Conservation (phyloP, 805 yeast species). For the Nakazawaea wyomingensis region DNA sequence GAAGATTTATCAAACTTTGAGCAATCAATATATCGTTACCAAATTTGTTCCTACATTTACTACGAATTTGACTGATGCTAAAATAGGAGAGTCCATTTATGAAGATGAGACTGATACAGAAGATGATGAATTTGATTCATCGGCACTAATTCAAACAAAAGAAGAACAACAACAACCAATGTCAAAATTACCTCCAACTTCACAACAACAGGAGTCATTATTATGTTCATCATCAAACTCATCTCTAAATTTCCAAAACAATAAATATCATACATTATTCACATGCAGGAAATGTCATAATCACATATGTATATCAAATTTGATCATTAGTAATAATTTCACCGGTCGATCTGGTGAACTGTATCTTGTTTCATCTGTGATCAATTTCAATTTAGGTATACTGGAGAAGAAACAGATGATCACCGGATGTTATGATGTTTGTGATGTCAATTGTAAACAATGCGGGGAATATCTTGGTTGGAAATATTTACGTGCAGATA, state of each 20-base stretch:
- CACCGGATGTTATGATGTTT: slow-evolving; percentile 54
- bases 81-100: slow-evolving; percentile 9
- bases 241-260: neutral
- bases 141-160: neutral
- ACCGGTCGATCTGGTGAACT: slow-evolving; percentile 57
- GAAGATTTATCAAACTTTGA: slow-evolving; percentile 15
- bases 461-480: slow-evolving; percentile 56
- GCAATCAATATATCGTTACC: slow-evolving; percentile 9
- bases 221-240: slow-evolving; percentile 6
- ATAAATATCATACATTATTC: slow-evolving; percentile 1
- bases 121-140: neutral
- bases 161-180: no score
- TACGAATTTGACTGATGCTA: slow-evolving; percentile 2
- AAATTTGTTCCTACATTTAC: slow-evolving; percentile 4
- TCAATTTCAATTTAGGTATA: slow-evolving; percentile 20
- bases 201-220: no score
- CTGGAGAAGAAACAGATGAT: slow-evolving; percentile 36
- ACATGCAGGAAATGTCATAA: slow-evolving; percentile 26
- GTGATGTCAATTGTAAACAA: slow-evolving; percentile 51
- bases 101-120: slow-evolving; percentile 15
- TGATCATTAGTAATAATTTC: slow-evolving; percentile 34
- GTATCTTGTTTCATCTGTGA: slow-evolving; percentile 42
- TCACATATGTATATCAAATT: slow-evolving; percentile 23
- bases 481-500: slow-evolving; percentile 50
- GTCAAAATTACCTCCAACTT: no score